A percentile compares a stretch with the other conserved stretches of the same genome.
These are phyloP conservation scores for Cladosporium cucumerinum DNA, from an alignment of 2,329 filamentous ascomycete species.

Conservation along the genomic window DNA sequence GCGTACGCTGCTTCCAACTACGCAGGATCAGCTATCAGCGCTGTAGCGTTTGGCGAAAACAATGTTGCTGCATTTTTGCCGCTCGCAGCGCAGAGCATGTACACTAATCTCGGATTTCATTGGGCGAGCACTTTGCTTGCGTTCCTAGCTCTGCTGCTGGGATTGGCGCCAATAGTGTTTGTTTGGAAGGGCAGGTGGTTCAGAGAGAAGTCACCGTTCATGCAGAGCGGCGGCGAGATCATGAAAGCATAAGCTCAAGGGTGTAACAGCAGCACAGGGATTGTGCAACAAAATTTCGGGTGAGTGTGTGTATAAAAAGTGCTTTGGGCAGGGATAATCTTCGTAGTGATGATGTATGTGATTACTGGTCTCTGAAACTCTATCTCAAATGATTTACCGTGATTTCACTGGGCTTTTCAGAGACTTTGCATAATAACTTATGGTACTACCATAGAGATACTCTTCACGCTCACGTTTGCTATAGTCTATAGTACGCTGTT, in stretches of 20 bases:
- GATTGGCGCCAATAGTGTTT: conserved; percentile 45
- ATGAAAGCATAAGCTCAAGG: not conserved
- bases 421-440: not conserved
- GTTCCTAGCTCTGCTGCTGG: conserved; percentile 43
- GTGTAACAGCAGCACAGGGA: not conserved
- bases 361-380: not conserved
- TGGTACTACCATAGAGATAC: not conserved
- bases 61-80: conserved; percentile 48
- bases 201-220: conserved; percentile 35
- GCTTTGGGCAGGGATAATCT: not conserved
- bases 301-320: not conserved
- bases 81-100: conserved; percentile 47
- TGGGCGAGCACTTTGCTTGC: conserved; percentile 50
- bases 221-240: conserved; percentile 21
- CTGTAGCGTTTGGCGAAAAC: conserved; percentile 50
- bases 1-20: conserved; percentile 46
- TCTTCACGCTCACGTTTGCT: not conserved
- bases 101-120: conserved; percentile 46
- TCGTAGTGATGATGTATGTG: not conserved
- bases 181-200: conserved; percentile 34
- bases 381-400: too few species aligned
- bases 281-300: not conserved
- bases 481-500: not conserved
- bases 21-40: conserved; percentile 49
- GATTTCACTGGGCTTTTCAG: not conserved